Percentiles rank a stretch among this genome's conserved stretches.
Evolutionary conservation across 805 yeast genomes (phyloP).

Genomic region (Hanseniaspora opuntiae): DNA sequence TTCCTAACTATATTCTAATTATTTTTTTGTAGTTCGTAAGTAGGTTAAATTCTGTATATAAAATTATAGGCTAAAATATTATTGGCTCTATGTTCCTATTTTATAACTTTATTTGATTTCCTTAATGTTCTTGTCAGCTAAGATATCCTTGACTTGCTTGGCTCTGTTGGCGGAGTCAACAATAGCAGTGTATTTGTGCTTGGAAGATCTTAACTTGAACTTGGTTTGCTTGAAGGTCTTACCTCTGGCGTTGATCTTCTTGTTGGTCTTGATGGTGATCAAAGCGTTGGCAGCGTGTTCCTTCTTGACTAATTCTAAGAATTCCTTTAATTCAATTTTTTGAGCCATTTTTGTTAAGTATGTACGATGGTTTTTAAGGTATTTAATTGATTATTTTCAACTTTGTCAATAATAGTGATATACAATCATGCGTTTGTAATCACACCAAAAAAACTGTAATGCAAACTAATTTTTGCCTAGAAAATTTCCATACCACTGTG

Average conservation of each 20-base stretch:
- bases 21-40: slow-evolving; percentile 1
- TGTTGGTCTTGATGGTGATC: slow-evolving; percentile 90
- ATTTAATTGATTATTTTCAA: not conserved
- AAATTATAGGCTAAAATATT: not conserved
- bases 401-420: not conserved
- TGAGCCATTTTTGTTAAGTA: slow-evolving; percentile 25
- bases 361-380: slow-evolving; percentile 8
- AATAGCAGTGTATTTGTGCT: slow-evolving; percentile 85
- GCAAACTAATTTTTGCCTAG: too few species aligned
- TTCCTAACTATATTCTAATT: not conserved
- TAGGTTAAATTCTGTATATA: slow-evolving; percentile 8
- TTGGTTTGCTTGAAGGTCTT: slow-evolving; percentile 85
- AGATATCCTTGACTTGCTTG: slow-evolving; percentile 90
- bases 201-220: slow-evolving; percentile 97
- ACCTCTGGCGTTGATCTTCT: slow-evolving; percentile 66
- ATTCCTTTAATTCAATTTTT: slow-evolving; percentile 94
- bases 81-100: not conserved
- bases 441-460: too few species aligned
- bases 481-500: too few species aligned
- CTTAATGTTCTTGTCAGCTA: slow-evolving; percentile 69
- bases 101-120: slow-evolving; percentile 33
- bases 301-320: slow-evolving; percentile 93
- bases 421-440: too few species aligned
- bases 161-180: slow-evolving; percentile 95
- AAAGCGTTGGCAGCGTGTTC: slow-evolving; percentile 63